Percentiles rank a stretch among this genome's conserved stretches.
phyloP scores from a whole-genome alignment of 305 asterid genomes.

The Rubia occidens region DNA sequence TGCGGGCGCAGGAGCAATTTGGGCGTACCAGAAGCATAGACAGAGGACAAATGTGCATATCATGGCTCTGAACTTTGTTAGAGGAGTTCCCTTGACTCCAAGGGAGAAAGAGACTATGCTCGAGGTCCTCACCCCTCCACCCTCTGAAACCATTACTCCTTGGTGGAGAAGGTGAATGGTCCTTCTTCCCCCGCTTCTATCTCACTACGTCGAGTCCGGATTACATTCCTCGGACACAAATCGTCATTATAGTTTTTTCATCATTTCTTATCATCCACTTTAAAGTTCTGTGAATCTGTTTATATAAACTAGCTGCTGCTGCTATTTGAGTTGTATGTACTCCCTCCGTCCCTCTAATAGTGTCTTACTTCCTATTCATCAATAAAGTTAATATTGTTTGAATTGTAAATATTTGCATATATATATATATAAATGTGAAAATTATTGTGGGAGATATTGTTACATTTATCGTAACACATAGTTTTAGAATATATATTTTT shows the following conservation, averaged over 20 bases:
- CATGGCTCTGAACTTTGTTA: slow-evolving; percentile 77
- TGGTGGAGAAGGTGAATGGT: slow-evolving; percentile 57
- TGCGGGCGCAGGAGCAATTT: slow-evolving; percentile 68
- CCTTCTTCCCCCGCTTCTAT: neutral
- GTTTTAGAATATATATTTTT: too few relatives aligned
- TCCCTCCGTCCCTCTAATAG: too few relatives aligned
- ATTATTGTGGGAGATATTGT: too few relatives aligned
- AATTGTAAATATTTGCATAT: too few relatives aligned
- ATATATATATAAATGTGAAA: too few relatives aligned
- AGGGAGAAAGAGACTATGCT: slow-evolving; percentile 78
- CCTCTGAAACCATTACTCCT: slow-evolving; percentile 30
- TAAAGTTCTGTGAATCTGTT: neutral
- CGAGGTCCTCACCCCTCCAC: slow-evolving; percentile 76
- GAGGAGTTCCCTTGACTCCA: slow-evolving; percentile 77
- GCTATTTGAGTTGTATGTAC: neutral
- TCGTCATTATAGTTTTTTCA: too few relatives aligned
- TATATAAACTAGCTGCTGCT: neutral
- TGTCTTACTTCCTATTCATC: too few relatives aligned
- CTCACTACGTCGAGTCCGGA: neutral
- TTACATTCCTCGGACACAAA: neutral
- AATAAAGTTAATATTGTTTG: too few relatives aligned
- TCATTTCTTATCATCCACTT: neutral
- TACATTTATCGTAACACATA: too few relatives aligned
- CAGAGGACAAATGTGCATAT: slow-evolving; percentile 69
- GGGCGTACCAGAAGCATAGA: slow-evolving; percentile 70